Percentiles rank a stretch among this genome's conserved stretches.
phyloP scores from a whole-genome alignment of 2,329 filamentous ascomycete species.

The Trichoderma aggressivum region DNA sequence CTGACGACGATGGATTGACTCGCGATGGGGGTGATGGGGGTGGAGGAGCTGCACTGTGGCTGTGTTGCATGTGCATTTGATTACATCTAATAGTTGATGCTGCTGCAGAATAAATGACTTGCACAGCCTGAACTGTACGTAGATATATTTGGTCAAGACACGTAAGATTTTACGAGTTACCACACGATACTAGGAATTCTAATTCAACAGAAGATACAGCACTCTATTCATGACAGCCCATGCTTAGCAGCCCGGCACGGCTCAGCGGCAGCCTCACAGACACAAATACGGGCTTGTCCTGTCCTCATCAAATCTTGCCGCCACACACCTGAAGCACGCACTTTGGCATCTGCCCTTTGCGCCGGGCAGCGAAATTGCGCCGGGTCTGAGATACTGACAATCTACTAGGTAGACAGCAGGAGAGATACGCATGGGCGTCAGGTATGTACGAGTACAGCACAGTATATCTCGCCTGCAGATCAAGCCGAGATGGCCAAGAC shows the following conservation, averaged over 20 bases:
- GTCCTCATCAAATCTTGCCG: neutral
- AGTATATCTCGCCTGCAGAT: neutral
- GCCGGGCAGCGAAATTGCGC: slow-evolving; percentile 7
- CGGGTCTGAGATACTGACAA: neutral
- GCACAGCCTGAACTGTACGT: neutral
- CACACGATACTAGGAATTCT: neutral
- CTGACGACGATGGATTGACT: slow-evolving; percentile 3
- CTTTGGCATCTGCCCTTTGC: neutral
- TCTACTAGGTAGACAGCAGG: no score
- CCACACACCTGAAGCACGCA: slow-evolving; percentile 4
- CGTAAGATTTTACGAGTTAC: neutral
- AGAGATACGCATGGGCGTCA: neutral
- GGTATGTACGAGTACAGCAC: neutral
- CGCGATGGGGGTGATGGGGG: neutral
- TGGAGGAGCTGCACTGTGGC: neutral
- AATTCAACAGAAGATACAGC: neutral
- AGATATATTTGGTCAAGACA: neutral
- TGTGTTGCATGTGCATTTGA: neutral
- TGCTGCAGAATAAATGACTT: neutral
- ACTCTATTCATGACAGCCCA: neutral
- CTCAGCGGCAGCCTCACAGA: neutral
- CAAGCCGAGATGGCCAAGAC: neutral
- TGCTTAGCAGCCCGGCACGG: neutral
- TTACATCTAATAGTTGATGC: neutral
- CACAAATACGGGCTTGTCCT: no score